Percentiles rank a stretch among this genome's conserved stretches.
Conservation (phyloP, 441 rosid genomes). For the Cnidoscolus chayamansa region DNA sequence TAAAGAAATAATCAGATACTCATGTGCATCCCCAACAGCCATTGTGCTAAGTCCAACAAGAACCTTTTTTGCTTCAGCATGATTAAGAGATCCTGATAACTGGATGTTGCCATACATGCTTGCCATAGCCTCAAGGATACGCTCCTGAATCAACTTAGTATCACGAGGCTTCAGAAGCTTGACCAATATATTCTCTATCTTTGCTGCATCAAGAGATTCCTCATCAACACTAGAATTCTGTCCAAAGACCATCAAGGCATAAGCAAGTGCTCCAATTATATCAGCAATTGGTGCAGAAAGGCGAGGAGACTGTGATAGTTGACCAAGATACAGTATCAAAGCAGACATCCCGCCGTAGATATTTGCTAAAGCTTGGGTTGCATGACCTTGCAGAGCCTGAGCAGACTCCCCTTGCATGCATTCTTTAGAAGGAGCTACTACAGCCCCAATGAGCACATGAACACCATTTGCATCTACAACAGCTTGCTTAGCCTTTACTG, state of each 20-base stretch:
- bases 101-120: conserved; percentile 67
- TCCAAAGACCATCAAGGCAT: conserved; percentile 71
- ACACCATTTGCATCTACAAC: conserved; percentile 61
- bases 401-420: conserved; percentile 65
- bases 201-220: conserved; percentile 50
- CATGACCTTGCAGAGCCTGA: conserved; percentile 59
- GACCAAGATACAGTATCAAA: conserved; percentile 64
- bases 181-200: conserved; percentile 60
- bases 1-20: conserved; percentile 56
- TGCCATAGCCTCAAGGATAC: conserved; percentile 84
- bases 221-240: conserved; percentile 35
- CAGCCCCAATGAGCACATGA: conserved; percentile 64
- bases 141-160: conserved; percentile 69
- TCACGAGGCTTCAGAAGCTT: conserved; percentile 66
- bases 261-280: conserved; percentile 80
- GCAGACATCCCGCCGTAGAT: conserved; percentile 75
- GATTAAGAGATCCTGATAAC: conserved; percentile 46
- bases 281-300: conserved; percentile 75
- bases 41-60: conserved; percentile 68
- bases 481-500: conserved; percentile 58
- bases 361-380: conserved; percentile 76
- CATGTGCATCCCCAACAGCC: conserved; percentile 58
- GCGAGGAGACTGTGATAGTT: conserved; percentile 66
- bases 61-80: conserved; percentile 71
- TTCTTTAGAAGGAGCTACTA: conserved; percentile 85